A percentile compares a stretch with the other conserved stretches of the same genome.
These are phyloP conservation scores for Yarrowia alimentaria DNA, from an alignment of 805 yeast species.

Conservation along the genomic window DNA sequence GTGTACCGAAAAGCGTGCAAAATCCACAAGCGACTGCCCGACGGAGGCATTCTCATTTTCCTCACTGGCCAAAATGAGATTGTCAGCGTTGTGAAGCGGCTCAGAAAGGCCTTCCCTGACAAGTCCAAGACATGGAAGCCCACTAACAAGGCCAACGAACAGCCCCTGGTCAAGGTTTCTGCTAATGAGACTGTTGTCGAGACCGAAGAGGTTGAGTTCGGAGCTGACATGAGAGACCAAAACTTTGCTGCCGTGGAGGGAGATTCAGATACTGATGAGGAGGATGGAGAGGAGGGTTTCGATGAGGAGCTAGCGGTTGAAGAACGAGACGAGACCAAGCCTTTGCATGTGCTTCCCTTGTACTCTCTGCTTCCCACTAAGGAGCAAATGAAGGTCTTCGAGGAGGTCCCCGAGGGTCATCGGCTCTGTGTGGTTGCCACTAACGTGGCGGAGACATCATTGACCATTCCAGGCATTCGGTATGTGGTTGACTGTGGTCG, in stretches of 20 bases:
- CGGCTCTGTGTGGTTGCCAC: conserved; percentile 93
- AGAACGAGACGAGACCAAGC: conserved; percentile 74
- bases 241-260: conserved; percentile 41
- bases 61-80: conserved; percentile 96
- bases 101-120: conserved; percentile 66
- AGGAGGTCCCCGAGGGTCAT: conserved; percentile 78
- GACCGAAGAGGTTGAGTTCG: conserved; percentile 78
- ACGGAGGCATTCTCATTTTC: conserved; percentile 89
- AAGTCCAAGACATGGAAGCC: conserved; percentile 38
- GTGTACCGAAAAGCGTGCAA: conserved; percentile 81
- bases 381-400: conserved; percentile 91
- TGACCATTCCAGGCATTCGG: conserved; percentile 92
- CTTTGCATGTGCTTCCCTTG: conserved; percentile 84
- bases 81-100: conserved; percentile 63
- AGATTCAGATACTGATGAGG: conserved; percentile 45
- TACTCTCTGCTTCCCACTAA: conserved; percentile 91
- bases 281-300: conserved; percentile 56
- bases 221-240: conserved; percentile 40
- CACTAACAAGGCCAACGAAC: conserved; percentile 29
- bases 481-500: conserved; percentile 96
- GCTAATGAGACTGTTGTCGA: conserved; percentile 69
- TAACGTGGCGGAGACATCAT: conserved; percentile 95
- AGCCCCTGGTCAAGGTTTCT: conserved; percentile 50
- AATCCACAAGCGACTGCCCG: conserved; percentile 82
- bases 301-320: conserved; percentile 50